These are phyloP conservation scores for Plenodomus tracheiphilus DNA, from an alignment of 2,329 filamentous ascomycete genomes.

Conservation along the genomic window DNA sequence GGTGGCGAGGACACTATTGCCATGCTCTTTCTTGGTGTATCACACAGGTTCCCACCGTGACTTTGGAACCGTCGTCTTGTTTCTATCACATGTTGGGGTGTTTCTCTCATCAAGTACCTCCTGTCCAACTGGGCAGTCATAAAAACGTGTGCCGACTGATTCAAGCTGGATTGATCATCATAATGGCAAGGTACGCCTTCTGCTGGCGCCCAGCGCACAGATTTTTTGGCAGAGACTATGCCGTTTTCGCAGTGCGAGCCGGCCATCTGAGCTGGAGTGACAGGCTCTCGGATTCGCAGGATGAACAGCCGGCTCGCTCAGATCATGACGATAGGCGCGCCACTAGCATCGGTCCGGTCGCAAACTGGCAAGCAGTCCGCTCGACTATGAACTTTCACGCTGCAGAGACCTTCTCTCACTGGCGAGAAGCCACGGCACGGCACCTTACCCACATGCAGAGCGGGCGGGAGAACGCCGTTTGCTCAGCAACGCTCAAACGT, in stretches of 20 bases:
- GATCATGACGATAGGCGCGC: constrained; percentile 39
- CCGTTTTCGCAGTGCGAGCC: constrained; percentile 21
- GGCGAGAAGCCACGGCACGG: constrained; percentile 25
- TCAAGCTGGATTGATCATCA: constrained; percentile 9
- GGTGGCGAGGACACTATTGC: no score
- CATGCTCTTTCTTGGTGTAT: no score
- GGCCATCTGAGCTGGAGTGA: constrained; percentile 27
- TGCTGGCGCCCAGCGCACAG: constrained; percentile 14
- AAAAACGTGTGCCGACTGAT: neutral
- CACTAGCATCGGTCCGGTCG: constrained; percentile 24
- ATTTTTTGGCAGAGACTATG: constrained; percentile 14
- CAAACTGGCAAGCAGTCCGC: constrained; percentile 23
- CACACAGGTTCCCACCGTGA: no score
- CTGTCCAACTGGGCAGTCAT: neutral
- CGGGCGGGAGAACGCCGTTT: constrained; percentile 32
- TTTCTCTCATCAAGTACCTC: constrained; percentile 7
- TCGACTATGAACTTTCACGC: constrained; percentile 2
- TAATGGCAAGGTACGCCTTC: constrained; percentile 9
- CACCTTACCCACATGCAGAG: constrained; percentile 27
- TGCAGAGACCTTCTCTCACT: constrained; percentile 10
- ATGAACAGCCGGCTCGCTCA: constrained; percentile 18
- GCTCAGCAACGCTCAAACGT: constrained; percentile 26
- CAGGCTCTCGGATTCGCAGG: constrained; percentile 27
- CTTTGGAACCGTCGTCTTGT: constrained; percentile 14
- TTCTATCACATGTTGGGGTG: constrained; percentile 8